Evolutionary conservation across 2,329 filamentous ascomycete genomes (phyloP).

Genomic region (Monilinia fructigena): DNA sequence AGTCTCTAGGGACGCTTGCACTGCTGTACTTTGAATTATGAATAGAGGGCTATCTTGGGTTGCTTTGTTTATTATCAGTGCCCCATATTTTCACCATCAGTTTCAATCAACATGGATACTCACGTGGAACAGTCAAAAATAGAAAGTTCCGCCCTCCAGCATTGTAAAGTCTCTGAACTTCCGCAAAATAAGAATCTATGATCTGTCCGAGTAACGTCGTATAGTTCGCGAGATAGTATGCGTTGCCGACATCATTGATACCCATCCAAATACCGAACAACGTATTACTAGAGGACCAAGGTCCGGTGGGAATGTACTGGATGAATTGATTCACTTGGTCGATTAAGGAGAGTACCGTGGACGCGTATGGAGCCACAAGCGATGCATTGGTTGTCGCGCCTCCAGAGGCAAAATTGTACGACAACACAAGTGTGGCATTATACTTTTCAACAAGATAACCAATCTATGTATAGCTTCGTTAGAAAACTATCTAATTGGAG

Average conservation of each 20-base stretch:
- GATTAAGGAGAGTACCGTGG: conserved; percentile 2
- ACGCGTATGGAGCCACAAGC: background rate
- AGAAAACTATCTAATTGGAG: background rate
- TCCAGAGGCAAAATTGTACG: conserved; percentile 5
- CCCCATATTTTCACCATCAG: no score
- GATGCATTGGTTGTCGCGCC: conserved; percentile 8
- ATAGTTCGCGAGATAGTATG: conserved; percentile 6
- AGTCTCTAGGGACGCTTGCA: background rate
- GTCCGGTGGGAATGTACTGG: conserved; percentile 1
- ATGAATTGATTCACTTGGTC: conserved; percentile 1
- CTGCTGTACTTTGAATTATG: background rate
- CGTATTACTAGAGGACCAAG: background rate
- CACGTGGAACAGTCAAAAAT: conserved; percentile 8
- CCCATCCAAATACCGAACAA: conserved; percentile 10
- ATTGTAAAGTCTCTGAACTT: background rate
- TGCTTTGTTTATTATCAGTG: background rate
- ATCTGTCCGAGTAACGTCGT: background rate
- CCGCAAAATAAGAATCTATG: conserved; percentile 7
- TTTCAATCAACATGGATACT: background rate
- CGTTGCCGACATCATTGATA: conserved; percentile 13
- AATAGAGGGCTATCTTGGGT: conserved; percentile 6
- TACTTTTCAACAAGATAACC: conserved; percentile 3
- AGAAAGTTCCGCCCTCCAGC: background rate
- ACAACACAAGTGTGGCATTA: background rate
- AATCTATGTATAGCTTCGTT: background rate